Evolutionary conservation across 164 flowering plant species (phyloP), one percentile per base, ranked within the genome.

Genomic region (Tetrastigma voinierianum): DNA sequence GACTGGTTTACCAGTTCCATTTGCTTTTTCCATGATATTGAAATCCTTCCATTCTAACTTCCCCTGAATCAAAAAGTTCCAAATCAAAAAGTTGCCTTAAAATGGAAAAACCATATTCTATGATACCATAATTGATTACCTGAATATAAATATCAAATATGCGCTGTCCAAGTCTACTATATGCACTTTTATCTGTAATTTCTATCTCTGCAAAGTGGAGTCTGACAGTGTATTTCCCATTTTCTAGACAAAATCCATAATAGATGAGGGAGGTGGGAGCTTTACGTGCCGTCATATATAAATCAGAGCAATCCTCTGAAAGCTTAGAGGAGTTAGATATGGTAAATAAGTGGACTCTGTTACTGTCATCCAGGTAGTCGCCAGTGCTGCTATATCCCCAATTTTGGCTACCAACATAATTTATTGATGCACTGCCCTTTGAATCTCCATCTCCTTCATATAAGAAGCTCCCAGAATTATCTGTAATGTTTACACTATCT

Each of bases 331-430:
- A 75, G 46, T 9, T 18, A 18, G 61, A 65, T 67, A 17, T 78
- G 65, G 53, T 75, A 79, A 14, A 59, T 65, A 66, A 80, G 82
- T 49, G 57, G 71, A 59, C 40, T 32, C 46, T 70, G 67, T 67
- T 56, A 55, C 73, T 24, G 32, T 86, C 81, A 65, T 88, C 98
- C 91, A 87, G 66, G 78, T 84, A 90, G 72, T 82, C 80, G 7
- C 98, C 98, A 2, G 91, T 85, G 82, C 84, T 87, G 63, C 91
- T 90, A 46, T 78, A 77, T 58, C 85, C 97, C 96, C 97, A 90
- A 62, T 70, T 71, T 43, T 45, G 51, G 7, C 72, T 56, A 48
- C 65, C 65, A 46, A 61, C 18, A 47, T 59, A 76, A 66, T 65
- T 82, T 59, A 54, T 80, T 43, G 93, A 84, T 25, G 83, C 24